A percentile compares a stretch with the other conserved stretches of the same genome.
Conservation (phyloP, 306 rosid genomes). For the Fragaria iinumae region DNA sequence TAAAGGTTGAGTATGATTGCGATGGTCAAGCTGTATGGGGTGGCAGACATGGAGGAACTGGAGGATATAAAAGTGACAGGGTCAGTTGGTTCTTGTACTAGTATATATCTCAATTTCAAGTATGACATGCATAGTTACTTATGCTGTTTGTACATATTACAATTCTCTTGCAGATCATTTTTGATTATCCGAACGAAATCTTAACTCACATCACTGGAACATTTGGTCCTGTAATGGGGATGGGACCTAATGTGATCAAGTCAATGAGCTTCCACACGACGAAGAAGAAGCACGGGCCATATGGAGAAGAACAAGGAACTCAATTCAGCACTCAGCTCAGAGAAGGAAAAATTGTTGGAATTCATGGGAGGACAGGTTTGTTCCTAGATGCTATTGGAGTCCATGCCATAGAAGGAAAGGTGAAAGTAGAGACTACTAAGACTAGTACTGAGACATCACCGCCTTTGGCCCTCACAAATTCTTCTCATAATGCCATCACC, state of each 20-base stretch:
- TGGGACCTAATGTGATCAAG: conserved; percentile 70
- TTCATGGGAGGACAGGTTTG: conserved; percentile 83
- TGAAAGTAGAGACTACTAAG: conserved; percentile 10
- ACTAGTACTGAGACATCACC: background rate
- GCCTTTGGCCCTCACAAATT: background rate
- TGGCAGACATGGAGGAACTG: conserved; percentile 67
- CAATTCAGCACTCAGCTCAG: conserved; percentile 56
- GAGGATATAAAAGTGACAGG: conserved; percentile 81
- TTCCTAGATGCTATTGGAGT: conserved; percentile 88
- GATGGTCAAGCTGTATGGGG: conserved; percentile 76
- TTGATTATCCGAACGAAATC: conserved; percentile 75
- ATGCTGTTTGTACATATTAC: background rate
- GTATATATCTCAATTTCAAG: background rate
- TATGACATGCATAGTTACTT: background rate
- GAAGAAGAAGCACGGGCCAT: conserved; percentile 65
- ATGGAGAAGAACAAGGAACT: conserved; percentile 78
- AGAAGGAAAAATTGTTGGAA: conserved; percentile 78
- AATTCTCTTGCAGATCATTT: conserved; percentile 55
- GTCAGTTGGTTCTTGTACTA: conserved; percentile 30
- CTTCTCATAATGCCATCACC: conserved; percentile 4
- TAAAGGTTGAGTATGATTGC: conserved; percentile 61
- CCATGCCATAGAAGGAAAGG: conserved; percentile 68
- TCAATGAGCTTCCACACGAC: conserved; percentile 79
- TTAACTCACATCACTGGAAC: conserved; percentile 79
- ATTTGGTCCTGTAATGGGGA: conserved; percentile 66